Conservation (phyloP, 2,329 filamentous ascomycete genomes). For the Pseudocercospora crystallina region DNA sequence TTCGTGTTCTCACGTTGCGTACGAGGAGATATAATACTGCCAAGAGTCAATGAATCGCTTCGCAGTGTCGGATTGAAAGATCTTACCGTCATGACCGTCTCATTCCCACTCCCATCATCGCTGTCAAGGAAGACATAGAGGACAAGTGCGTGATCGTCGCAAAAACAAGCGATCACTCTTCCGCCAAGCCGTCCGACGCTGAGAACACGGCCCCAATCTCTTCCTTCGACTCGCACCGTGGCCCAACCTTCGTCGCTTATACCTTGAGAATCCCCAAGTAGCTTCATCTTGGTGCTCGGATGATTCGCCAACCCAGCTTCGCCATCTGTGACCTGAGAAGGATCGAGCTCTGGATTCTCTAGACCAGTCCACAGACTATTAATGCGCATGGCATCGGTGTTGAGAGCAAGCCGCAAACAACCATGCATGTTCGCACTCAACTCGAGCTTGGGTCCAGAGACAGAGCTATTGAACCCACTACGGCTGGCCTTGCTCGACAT, state of each 20-base stretch:
- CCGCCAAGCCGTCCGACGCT: slow-evolving; percentile 88
- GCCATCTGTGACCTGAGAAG: slow-evolving; percentile 66
- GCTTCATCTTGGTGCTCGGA: slow-evolving; percentile 75
- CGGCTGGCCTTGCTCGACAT: slow-evolving; percentile 38
- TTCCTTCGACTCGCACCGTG: slow-evolving; percentile 84
- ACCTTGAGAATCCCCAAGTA: slow-evolving; percentile 53
- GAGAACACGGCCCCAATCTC: slow-evolving; percentile 91
- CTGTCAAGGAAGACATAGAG: slow-evolving; percentile 78
- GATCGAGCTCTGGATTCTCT: slow-evolving; percentile 84
- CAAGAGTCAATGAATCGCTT: slow-evolving; percentile 17
- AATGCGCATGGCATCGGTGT: slow-evolving; percentile 81
- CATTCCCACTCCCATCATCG: slow-evolving; percentile 67
- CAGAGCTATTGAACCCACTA: slow-evolving; percentile 36
- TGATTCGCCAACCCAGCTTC: slow-evolving; percentile 70
- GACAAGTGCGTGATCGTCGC: slow-evolving; percentile 75
- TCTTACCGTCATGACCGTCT: slow-evolving; percentile 73
- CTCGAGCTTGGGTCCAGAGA: slow-evolving; percentile 66
- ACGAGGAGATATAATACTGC: slow-evolving; percentile 61
- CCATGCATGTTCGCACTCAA: slow-evolving; percentile 95
- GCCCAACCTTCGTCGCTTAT: slow-evolving; percentile 82
- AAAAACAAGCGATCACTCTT: slow-evolving; percentile 88
- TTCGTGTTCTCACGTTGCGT: slow-evolving; percentile 29
- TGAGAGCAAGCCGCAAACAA: slow-evolving; percentile 73
- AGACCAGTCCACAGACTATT: slow-evolving; percentile 82
- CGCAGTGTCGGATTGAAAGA: background rate